These are phyloP conservation scores for Cylindrotheca closterium DNA, from an alignment of 108 stramenopile species.

Conservation along the genomic window DNA sequence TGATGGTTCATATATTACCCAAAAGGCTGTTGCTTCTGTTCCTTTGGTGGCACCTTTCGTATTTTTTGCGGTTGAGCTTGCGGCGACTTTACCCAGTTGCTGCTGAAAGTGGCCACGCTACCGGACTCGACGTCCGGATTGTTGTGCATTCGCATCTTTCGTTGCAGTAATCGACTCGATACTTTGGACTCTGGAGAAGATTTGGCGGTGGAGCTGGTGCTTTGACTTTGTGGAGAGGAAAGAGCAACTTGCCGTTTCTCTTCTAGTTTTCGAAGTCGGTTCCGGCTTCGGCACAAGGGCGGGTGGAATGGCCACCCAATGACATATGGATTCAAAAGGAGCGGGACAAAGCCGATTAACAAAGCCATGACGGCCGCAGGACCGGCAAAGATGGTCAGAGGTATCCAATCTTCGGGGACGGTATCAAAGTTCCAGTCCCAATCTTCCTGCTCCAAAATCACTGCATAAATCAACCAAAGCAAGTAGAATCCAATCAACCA, in stretches of 20 bases:
- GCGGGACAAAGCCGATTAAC: conserved; percentile 34
- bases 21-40: no score
- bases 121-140: conserved; percentile 47
- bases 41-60: no score
- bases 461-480: conserved; percentile 23
- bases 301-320: conserved; percentile 52
- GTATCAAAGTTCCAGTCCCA: conserved; percentile 27
- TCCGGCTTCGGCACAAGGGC: conserved; percentile 1
- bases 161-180: conserved; percentile 21
- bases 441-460: conserved; percentile 24
- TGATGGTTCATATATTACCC: no score
- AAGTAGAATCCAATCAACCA: conserved; percentile 32
- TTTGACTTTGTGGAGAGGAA: not conserved
- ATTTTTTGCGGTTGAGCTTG: no score
- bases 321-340: conserved; percentile 48
- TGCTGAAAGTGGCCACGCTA: conserved; percentile 36
- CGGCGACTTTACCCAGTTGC: no score
- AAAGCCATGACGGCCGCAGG: conserved; percentile 41
- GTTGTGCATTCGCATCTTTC: conserved; percentile 31
- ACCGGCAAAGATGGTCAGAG: conserved; percentile 34
- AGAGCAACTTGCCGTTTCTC: not conserved
- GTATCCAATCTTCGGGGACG: conserved; percentile 3
- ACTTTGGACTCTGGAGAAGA: not conserved
- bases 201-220: conserved; percentile 36
- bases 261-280: not conserved